Conservation (phyloP, 768 basidiomycete species). For the Wakefieldia striispora region DNA sequence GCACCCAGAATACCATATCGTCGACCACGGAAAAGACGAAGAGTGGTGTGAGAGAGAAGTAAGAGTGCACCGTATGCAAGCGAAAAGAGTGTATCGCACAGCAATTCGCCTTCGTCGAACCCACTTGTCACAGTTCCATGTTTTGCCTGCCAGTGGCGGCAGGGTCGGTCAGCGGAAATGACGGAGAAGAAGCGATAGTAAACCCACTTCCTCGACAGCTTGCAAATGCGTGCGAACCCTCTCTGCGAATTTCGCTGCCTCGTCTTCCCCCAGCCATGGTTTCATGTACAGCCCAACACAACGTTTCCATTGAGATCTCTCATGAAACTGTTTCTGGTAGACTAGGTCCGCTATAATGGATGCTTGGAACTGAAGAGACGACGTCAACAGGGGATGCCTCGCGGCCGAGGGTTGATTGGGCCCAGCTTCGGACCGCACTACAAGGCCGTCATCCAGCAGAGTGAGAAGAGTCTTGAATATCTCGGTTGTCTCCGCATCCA, state of each 20-base stretch:
- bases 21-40: conserved; percentile 85
- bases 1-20: conserved; percentile 94
- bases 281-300: conserved; percentile 70
- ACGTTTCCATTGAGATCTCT: conserved; percentile 60
- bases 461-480: conserved; percentile 56
- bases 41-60: conserved; percentile 88
- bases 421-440: conserved; percentile 38
- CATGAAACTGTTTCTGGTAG: conserved; percentile 51
- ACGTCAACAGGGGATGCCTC: conserved; percentile 56
- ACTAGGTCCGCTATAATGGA: conserved; percentile 78
- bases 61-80: conserved; percentile 94
- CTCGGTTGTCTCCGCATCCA: conserved; percentile 58
- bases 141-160: conserved; percentile 49
- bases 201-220: conserved; percentile 66
- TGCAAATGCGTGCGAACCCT: conserved; percentile 69
- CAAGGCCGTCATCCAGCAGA: conserved; percentile 51
- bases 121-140: conserved; percentile 41
- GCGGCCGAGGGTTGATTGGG: conserved; percentile 53
- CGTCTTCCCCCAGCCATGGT: conserved; percentile 63
- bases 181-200: conserved; percentile 2
- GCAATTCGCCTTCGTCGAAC: conserved; percentile 67
- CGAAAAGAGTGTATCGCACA: conserved; percentile 93
- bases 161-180: conserved; percentile 9
- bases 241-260: conserved; percentile 53
- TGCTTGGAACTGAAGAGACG: conserved; percentile 68